A percentile compares a stretch with the other conserved stretches of the same genome.
Conservation (phyloP, 2,329 filamentous ascomycete genomes). For the Fusarium papillatum region DNA sequence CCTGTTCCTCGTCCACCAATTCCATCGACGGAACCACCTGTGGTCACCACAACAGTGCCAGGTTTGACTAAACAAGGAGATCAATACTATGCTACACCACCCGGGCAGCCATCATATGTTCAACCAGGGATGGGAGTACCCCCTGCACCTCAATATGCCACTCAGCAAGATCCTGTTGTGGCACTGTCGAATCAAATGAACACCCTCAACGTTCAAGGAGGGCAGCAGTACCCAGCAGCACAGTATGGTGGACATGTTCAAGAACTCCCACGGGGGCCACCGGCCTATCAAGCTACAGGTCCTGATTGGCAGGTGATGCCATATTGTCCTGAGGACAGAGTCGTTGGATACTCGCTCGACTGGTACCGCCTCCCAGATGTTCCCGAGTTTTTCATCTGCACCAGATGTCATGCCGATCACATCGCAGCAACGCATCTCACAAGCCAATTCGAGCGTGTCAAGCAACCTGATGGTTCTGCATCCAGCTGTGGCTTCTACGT, state of each 20-base stretch:
- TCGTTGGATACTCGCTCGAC: slow-evolving; percentile 45
- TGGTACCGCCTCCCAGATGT: slow-evolving; percentile 48
- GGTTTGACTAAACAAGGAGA: accelerated
- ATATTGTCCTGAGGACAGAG: slow-evolving; percentile 46
- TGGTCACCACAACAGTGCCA: neutral
- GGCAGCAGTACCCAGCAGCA: neutral
- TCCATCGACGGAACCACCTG: neutral
- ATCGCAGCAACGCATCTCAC: slow-evolving; percentile 49
- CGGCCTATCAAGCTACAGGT: slow-evolving; percentile 37
- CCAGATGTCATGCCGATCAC: slow-evolving; percentile 55
- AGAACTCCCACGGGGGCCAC: slow-evolving; percentile 19
- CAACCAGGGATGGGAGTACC: neutral
- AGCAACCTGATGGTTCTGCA: slow-evolving; percentile 43
- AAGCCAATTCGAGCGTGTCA: slow-evolving; percentile 44
- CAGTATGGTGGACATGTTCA: neutral
- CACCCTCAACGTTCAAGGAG: slow-evolving; percentile 21
- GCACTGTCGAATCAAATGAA: slow-evolving; percentile 34
- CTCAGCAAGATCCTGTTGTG: slow-evolving; percentile 12
- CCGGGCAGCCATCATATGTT: neutral
- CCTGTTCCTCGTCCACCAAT: neutral
- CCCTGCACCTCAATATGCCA: neutral
- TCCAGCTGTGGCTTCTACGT: slow-evolving; percentile 49
- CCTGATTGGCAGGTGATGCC: slow-evolving; percentile 37
- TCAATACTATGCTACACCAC: neutral
- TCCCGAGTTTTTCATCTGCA: slow-evolving; percentile 54